Evolutionary conservation across 306 rosid genomes (phyloP).

Genomic region (Glycyrrhiza uralensis): DNA sequence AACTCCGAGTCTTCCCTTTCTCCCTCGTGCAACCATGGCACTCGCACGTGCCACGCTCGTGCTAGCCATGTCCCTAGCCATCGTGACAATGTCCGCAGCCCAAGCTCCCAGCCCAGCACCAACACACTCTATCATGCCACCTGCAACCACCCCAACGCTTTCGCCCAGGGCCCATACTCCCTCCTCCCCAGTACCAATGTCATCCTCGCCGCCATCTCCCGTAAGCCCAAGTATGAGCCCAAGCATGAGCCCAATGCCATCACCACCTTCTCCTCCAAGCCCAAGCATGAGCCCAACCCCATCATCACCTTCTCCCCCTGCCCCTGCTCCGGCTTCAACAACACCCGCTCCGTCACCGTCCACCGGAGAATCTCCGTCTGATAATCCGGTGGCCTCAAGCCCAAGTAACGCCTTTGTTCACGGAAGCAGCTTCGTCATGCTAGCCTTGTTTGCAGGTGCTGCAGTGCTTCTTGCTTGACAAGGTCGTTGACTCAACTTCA

Average conservation of each 20-base stretch:
- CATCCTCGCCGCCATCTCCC: neutral
- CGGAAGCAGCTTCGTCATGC: slow-evolving; percentile 34
- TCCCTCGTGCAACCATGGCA: slow-evolving; percentile 40
- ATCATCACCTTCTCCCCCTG: neutral
- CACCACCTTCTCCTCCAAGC: neutral
- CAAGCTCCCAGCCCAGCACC: slow-evolving; percentile 52
- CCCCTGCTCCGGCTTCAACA: neutral
- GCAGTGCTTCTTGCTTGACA: slow-evolving; percentile 29
- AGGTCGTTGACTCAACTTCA: neutral
- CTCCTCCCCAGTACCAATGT: neutral
- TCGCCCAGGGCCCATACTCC: slow-evolving; percentile 1
- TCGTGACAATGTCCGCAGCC: slow-evolving; percentile 45
- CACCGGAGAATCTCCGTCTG: neutral
- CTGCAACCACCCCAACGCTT: neutral
- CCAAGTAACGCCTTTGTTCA: slow-evolving; percentile 19
- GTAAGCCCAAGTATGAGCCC: neutral
- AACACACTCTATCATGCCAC: neutral
- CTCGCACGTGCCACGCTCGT: slow-evolving; percentile 43
- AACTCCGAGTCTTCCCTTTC: neutral
- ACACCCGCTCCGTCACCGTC: neutral
- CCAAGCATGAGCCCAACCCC: too few species aligned
- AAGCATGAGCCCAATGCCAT: slow-evolving; percentile 6
- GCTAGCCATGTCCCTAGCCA: slow-evolving; percentile 34
- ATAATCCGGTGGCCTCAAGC: neutral
- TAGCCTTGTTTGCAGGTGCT: slow-evolving; percentile 36